These are phyloP conservation scores for Phytophthora podocarpi DNA, from an alignment of 352 stramenopile genomes.

Conservation along the genomic window DNA sequence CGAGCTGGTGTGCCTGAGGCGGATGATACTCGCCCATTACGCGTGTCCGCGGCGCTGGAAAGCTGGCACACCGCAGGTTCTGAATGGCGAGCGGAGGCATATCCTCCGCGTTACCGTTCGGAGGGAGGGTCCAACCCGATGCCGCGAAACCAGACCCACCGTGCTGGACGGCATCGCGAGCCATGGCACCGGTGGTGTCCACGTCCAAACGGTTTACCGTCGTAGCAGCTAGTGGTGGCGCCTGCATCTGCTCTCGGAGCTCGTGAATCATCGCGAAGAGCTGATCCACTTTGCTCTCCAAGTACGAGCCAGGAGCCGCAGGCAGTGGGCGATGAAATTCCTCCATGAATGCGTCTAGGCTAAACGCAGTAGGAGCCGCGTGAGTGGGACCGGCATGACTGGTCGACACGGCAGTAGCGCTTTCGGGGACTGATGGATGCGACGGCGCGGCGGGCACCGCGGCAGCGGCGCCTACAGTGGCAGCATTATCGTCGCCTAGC, in stretches of 20 bases:
- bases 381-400: background rate
- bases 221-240: no score
- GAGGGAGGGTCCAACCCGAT: background rate
- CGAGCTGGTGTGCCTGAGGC: background rate
- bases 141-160: no score
- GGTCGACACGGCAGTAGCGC: background rate
- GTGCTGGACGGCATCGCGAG: no score
- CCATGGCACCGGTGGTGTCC: no score
- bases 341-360: background rate
- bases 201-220: no score
- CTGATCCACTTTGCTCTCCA: background rate
- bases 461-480: no score
- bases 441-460: background rate
- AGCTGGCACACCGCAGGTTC: conserved; percentile 4
- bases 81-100: background rate
- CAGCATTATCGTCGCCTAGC: background rate
- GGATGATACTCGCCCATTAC: conserved; percentile 11
- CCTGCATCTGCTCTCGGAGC: background rate
- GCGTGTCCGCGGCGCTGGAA: background rate
- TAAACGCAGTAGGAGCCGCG: background rate
- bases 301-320: background rate
- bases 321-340: background rate
- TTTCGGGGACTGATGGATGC: no score
- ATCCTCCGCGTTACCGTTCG: background rate
- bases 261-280: background rate